Conservation (phyloP, 2,329 filamentous ascomycete species). For the Cyclaneusma minus region DNA sequence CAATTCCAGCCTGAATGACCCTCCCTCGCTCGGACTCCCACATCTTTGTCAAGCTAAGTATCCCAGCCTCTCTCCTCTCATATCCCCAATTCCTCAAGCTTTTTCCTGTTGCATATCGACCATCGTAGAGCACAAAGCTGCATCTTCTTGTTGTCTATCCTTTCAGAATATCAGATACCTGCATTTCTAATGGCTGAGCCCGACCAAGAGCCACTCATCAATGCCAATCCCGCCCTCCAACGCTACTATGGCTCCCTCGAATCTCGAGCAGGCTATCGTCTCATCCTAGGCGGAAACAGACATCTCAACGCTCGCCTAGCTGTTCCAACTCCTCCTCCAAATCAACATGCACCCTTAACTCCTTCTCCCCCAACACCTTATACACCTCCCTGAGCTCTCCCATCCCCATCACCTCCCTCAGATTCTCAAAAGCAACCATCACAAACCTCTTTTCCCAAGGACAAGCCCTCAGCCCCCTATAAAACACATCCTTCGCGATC, state of each 20-base stretch:
- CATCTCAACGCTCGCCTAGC: too few species aligned
- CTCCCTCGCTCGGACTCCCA: too few species aligned
- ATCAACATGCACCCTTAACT: conserved; percentile 40
- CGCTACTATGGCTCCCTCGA: conserved; percentile 30
- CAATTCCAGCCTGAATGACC: too few species aligned
- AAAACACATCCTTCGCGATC: conserved; percentile 34
- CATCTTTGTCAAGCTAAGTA: too few species aligned
- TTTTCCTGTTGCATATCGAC: too few species aligned
- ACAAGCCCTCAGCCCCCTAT: conserved; percentile 36
- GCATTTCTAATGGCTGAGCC: conserved; percentile 6
- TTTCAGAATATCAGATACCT: too few species aligned
- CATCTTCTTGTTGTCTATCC: too few species aligned
- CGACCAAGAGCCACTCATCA: conserved; percentile 17
- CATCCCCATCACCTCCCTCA: conserved; percentile 22
- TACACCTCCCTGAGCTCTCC: conserved; percentile 36
- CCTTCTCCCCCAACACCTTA: conserved; percentile 43
- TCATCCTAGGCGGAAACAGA: conserved; percentile 29
- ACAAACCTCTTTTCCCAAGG: conserved; percentile 49
- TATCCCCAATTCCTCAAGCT: too few species aligned
- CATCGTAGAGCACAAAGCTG: too few species aligned
- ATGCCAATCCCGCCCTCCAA: conserved; percentile 23
- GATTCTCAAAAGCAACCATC: conserved; percentile 36
- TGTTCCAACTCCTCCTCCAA: conserved; percentile 26
- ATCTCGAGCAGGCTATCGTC: conserved; percentile 25
- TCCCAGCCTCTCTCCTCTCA: too few species aligned